Percentiles rank a stretch among this genome's conserved stretches.
Conservation (phyloP, 805 yeast species). For the Candida multigemmis region DNA sequence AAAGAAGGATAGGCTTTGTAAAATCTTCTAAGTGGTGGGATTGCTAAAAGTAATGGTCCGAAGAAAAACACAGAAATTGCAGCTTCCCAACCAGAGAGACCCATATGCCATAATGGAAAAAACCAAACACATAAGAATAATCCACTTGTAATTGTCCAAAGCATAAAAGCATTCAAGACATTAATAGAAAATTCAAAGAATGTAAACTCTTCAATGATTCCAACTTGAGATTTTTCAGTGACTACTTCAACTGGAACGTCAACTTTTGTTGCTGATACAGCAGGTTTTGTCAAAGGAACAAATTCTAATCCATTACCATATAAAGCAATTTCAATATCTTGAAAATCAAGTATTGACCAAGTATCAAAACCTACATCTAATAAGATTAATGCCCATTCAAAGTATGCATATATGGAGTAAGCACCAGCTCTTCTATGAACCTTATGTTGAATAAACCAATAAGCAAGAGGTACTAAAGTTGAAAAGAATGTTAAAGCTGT, state of each 20-base stretch:
- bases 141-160: conserved; percentile 81
- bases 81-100: conserved; percentile 90
- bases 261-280: conserved; percentile 1
- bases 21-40: conserved; percentile 29
- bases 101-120: conserved; percentile 98
- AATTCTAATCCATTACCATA: conserved; percentile 15
- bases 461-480: conserved; percentile 72
- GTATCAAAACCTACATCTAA: conserved; percentile 83
- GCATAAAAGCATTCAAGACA: conserved; percentile 59
- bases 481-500: conserved; percentile 59
- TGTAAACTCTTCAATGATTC: conserved; percentile 20
- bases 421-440: conserved; percentile 88
- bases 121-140: conserved; percentile 88
- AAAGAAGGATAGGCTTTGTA: conserved; percentile 40
- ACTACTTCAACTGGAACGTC: conserved; percentile 1
- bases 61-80: conserved; percentile 42
- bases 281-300: conserved; percentile 6
- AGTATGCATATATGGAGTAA: conserved; percentile 86
- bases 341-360: conserved; percentile 65
- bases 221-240: conserved; percentile 1
- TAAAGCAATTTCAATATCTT: conserved; percentile 44
- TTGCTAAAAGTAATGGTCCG: conserved; percentile 47
- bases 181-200: conserved; percentile 32
- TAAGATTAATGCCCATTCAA: conserved; percentile 85
- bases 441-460: conserved; percentile 88